Conservation (phyloP, 805 yeast genomes). For the Ogataea chonburiensis region DNA sequence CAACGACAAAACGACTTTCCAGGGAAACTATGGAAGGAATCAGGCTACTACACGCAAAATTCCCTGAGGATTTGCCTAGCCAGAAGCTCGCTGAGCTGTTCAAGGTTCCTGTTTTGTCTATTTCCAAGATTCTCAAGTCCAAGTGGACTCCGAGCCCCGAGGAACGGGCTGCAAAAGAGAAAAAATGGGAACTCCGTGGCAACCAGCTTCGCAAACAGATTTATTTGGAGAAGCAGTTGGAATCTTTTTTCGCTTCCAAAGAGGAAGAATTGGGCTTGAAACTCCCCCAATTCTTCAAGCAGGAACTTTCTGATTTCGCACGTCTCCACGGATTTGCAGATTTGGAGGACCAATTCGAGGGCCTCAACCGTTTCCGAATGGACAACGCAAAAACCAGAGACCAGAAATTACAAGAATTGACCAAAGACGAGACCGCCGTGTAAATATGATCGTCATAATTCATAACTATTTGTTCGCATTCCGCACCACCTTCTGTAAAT, state of each 20-base stretch:
- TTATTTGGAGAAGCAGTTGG: slow-evolving; percentile 26
- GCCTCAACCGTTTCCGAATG: slow-evolving; percentile 24
- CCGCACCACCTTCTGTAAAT: slow-evolving; percentile 15
- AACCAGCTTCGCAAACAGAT: slow-evolving; percentile 28
- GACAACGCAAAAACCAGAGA: slow-evolving; percentile 9
- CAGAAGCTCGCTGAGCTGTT: slow-evolving; percentile 62
- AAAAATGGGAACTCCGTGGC: slow-evolving; percentile 56
- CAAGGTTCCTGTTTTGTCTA: slow-evolving; percentile 75
- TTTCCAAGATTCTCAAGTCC: slow-evolving; percentile 74
- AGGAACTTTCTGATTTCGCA: slow-evolving; percentile 25
- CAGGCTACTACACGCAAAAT: slow-evolving; percentile 49
- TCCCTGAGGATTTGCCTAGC: slow-evolving; percentile 59
- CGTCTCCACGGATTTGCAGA: slow-evolving; percentile 25
- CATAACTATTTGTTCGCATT: slow-evolving; percentile 1
- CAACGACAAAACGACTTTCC: slow-evolving; percentile 64
- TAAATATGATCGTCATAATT: slow-evolving; percentile 3
- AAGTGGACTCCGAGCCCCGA: slow-evolving; percentile 67
- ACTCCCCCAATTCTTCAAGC: slow-evolving; percentile 31
- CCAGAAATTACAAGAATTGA: not conserved
- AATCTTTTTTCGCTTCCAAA: slow-evolving; percentile 30
- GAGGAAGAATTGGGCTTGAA: slow-evolving; percentile 30
- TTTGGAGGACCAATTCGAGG: slow-evolving; percentile 25
- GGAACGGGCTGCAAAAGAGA: slow-evolving; percentile 45
- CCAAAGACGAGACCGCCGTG: slow-evolving; percentile 4
- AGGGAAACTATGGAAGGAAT: slow-evolving; percentile 69